Evolutionary conservation across 75 land plant genomes (phyloP).

Genomic region (Selaginella tamariscina): DNA sequence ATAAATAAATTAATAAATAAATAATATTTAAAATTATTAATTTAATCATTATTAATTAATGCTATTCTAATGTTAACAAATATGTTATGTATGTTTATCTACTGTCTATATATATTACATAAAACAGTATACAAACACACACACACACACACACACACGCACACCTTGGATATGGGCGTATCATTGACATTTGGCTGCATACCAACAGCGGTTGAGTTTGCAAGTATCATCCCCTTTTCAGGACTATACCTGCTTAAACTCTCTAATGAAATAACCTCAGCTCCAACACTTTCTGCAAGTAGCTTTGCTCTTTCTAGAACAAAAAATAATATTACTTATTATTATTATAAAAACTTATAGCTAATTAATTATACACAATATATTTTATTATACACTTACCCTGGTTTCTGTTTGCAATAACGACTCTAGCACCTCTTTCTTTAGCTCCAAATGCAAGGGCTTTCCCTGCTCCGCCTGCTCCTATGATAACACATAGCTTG

Average conservation of each 20-base stretch:
- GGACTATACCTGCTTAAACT: conserved; percentile 56
- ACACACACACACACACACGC: no score
- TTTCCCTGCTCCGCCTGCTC: conserved; percentile 98
- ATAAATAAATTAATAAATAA: neutral
- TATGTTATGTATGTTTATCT: neutral
- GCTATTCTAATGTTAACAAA: no score
- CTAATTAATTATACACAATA: no score
- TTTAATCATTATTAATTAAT: no score
- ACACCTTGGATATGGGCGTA: conserved; percentile 82
- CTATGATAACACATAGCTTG: conserved; percentile 71
- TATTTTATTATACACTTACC: conserved; percentile 48
- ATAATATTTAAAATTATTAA: no score
- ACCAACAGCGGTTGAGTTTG: conserved; percentile 86
- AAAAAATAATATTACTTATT: no score
- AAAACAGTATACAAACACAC: conserved; percentile 15
- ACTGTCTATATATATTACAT: neutral
- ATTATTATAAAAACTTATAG: no score
- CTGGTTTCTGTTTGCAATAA: conserved; percentile 78
- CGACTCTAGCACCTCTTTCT: conserved; percentile 72
- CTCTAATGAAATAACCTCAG: conserved; percentile 52
- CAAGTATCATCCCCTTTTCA: conserved; percentile 80
- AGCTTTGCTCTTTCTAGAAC: conserved; percentile 81
- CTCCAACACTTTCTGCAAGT: conserved; percentile 62
- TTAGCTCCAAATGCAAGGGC: conserved; percentile 98
- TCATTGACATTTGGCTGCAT: conserved; percentile 75